Percentiles rank a stretch among this genome's conserved stretches.
Conservation (phyloP, 495 filamentous ascomycete species). For the Penicillium verhagenii region DNA sequence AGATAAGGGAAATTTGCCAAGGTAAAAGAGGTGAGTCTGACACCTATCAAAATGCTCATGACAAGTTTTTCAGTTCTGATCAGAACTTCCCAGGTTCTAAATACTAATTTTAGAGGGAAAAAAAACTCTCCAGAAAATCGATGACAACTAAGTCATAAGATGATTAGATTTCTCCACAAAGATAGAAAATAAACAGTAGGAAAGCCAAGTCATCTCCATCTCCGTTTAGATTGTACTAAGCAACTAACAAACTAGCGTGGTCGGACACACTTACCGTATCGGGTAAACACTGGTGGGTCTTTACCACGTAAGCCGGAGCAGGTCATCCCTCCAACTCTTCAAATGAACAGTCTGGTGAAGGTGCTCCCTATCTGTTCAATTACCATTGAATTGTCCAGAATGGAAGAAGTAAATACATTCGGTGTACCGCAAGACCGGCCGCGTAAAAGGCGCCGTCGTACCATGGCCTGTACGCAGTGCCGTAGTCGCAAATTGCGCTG, state of each 20-base stretch:
- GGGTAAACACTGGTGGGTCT: constrained; percentile 8
- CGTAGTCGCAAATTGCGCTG: constrained; percentile 70
- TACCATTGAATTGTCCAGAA: not conserved
- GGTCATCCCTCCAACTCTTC: constrained; percentile 1
- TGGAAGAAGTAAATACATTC: constrained; percentile 16
- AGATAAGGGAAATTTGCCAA: too few species aligned
- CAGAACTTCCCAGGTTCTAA: too few species aligned
- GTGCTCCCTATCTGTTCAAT: constrained; percentile 2
- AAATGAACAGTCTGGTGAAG: not conserved
- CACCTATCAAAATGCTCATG: too few species aligned
- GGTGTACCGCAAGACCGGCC: constrained; percentile 26
- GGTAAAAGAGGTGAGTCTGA: too few species aligned
- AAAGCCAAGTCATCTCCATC: not conserved
- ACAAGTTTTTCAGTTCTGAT: too few species aligned
- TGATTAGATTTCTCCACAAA: not conserved
- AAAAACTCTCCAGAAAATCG: too few species aligned
- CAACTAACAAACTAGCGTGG: too few species aligned
- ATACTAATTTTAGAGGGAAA: too few species aligned
- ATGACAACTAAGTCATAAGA: too few species aligned
- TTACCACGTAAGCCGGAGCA: constrained; percentile 14
- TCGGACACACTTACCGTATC: constrained; percentile 19
- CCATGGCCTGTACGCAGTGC: constrained; percentile 51
- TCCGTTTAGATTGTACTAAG: not conserved
- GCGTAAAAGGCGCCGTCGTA: constrained; percentile 43
- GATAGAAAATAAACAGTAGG: not conserved